These are phyloP conservation scores for Brassica incana DNA, from an alignment of 345 rosid genomes.

Conservation along the genomic window DNA sequence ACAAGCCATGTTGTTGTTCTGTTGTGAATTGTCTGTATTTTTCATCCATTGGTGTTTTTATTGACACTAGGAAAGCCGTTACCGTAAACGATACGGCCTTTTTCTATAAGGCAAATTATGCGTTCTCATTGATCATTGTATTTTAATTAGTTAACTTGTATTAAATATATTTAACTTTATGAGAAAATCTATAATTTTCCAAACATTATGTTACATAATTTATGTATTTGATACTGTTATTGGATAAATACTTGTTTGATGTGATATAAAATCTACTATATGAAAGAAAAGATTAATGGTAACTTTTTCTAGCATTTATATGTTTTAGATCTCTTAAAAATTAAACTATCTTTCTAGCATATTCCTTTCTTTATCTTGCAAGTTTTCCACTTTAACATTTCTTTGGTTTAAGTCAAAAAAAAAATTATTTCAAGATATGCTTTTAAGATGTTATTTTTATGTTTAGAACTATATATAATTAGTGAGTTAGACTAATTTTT, in stretches of 20 bases:
- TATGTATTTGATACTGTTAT: neutral
- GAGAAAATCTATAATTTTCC: neutral
- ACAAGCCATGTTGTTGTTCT: neutral
- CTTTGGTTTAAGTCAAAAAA: too few relatives aligned
- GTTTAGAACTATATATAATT: too few relatives aligned
- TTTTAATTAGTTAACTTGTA: neutral
- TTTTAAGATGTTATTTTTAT: too few relatives aligned
- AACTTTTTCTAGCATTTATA: neutral
- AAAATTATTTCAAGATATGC: neutral
- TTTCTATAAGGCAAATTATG: neutral
- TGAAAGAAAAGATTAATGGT: neutral
- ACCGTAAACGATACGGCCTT: neutral
- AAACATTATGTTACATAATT: neutral
- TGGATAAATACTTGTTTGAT: neutral
- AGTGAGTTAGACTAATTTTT: too few relatives aligned
- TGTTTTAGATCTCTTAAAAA: neutral
- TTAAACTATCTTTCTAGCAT: neutral
- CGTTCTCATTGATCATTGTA: neutral
- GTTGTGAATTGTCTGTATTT: neutral
- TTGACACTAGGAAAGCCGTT: neutral
- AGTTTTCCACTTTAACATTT: neutral
- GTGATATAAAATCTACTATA: neutral
- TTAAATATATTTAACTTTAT: neutral
- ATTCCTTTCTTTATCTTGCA: neutral
- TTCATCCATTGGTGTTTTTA: neutral